Conservation (phyloP, 2,329 filamentous ascomycete genomes). For the Arthrobotrys musiformis region DNA sequence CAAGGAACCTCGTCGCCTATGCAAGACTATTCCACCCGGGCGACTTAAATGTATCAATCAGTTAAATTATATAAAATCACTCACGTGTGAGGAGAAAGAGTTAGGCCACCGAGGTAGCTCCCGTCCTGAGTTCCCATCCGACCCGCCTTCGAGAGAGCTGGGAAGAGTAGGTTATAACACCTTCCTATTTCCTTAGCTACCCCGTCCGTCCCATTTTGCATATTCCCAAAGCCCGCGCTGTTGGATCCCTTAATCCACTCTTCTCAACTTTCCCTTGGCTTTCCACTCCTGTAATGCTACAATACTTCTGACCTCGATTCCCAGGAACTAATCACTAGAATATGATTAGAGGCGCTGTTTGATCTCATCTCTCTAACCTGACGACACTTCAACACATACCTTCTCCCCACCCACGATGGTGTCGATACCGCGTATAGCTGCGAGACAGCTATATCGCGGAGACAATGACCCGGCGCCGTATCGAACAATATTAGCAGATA, state of each 20-base stretch:
- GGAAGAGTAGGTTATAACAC: conserved; percentile 28
- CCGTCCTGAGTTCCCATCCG: conserved; percentile 6
- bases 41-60: conserved; percentile 9
- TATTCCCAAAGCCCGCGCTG: conserved; percentile 43
- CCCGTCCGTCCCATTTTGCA: conserved; percentile 33
- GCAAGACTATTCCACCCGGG: conserved; percentile 14
- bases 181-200: conserved; percentile 45
- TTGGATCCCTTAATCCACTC: conserved; percentile 25
- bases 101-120: conserved; percentile 47
- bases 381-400: conserved; percentile 47
- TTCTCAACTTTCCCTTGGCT: conserved; percentile 25
- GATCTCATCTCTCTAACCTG: background rate
- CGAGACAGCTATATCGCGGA: conserved; percentile 50
- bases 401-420: conserved; percentile 32
- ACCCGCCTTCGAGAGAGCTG: conserved; percentile 29
- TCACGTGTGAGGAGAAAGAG: conserved; percentile 42
- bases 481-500: conserved; percentile 67
- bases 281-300: conserved; percentile 25
- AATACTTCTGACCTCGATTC: conserved; percentile 25
- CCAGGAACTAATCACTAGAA: conserved; percentile 41
- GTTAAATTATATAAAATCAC: conserved; percentile 31
- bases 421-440: conserved; percentile 48
- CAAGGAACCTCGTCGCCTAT: conserved; percentile 8
- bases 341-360: conserved; percentile 10
- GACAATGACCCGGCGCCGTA: conserved; percentile 38